These are phyloP conservation scores for Blastobotrys buckinghamii DNA, from an alignment of 1,139 yeast species.

Conservation along the genomic window DNA sequence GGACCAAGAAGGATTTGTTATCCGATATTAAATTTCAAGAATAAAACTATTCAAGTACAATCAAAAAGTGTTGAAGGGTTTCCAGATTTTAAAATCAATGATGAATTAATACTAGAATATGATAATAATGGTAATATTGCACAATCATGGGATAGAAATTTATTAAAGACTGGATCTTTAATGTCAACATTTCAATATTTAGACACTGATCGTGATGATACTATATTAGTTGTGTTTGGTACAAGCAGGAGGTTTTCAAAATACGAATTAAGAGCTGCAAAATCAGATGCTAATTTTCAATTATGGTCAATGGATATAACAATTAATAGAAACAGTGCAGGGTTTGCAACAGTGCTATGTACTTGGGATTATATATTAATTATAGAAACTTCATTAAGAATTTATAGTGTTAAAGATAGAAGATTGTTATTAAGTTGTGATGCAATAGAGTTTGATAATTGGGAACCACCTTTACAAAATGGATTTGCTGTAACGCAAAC, in stretches of 20 bases:
- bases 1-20: constrained; percentile 1
- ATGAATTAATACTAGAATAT: background rate
- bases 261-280: constrained; percentile 2
- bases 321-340: background rate
- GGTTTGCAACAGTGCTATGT: constrained; percentile 1
- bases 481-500: constrained; percentile 7
- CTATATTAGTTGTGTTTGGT: background rate
- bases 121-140: background rate
- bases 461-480: background rate
- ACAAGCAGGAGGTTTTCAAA: background rate
- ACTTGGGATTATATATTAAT: constrained; percentile 2
- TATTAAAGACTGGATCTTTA: background rate
- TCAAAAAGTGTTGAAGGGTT: constrained; percentile 1
- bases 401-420: background rate
- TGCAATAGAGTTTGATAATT: background rate
- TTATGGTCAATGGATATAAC: constrained; percentile 2
- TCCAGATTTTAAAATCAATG: background rate
- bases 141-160: background rate
- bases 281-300: background rate
- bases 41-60: background rate
- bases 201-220: constrained; percentile 2
- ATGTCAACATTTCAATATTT: constrained; percentile 1
- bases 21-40: background rate
- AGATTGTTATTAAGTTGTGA: background rate
- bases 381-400: background rate